A percentile compares a stretch with the other conserved stretches of the same genome.
Evolutionary conservation across 352 stramenopile species (phyloP).

Genomic region (Phytophthora chlamydospora): DNA sequence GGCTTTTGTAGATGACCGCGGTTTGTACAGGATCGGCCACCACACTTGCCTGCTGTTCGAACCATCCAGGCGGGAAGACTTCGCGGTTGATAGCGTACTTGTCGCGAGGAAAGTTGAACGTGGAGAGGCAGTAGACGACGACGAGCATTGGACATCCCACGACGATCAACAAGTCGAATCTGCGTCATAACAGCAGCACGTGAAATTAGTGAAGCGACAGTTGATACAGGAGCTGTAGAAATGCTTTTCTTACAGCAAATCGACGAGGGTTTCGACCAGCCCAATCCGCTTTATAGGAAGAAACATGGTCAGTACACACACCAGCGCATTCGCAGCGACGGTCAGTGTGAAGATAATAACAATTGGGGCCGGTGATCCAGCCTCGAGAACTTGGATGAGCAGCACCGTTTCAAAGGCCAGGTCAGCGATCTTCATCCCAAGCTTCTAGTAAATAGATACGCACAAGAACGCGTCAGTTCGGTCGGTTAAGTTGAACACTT

Average conservation of each 20-base stretch:
- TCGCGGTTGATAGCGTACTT: slow-evolving; percentile 11
- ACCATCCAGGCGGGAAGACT: slow-evolving; percentile 5
- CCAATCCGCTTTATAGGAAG: not conserved
- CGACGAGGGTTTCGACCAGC: slow-evolving; percentile 15
- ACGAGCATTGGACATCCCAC: slow-evolving; percentile 21
- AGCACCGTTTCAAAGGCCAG: too few relatives aligned
- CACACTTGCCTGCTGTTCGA: slow-evolving; percentile 13
- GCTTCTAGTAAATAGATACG: too few relatives aligned
- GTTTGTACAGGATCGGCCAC: slow-evolving; percentile 15
- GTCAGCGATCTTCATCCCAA: too few relatives aligned
- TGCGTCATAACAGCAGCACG: not conserved
- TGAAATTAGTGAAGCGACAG: too few relatives aligned
- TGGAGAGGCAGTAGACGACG: slow-evolving; percentile 10
- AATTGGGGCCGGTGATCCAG: not conserved
- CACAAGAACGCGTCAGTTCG: too few relatives aligned
- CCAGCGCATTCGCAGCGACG: slow-evolving; percentile 3
- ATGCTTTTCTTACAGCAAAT: slow-evolving; percentile 23
- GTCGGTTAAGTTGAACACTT: too few relatives aligned
- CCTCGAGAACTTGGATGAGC: too few relatives aligned
- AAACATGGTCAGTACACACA: slow-evolving; percentile 4
- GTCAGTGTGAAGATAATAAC: slow-evolving; percentile 5
- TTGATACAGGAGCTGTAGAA: not conserved
- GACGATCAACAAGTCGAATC: slow-evolving; percentile 25
- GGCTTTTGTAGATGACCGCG: slow-evolving; percentile 11
- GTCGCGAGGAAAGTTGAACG: slow-evolving; percentile 18